A percentile compares a stretch with the other conserved stretches of the same genome.
phyloP scores from a whole-genome alignment of 2,329 filamentous ascomycete species.

The Trichoderma lentiforme region DNA sequence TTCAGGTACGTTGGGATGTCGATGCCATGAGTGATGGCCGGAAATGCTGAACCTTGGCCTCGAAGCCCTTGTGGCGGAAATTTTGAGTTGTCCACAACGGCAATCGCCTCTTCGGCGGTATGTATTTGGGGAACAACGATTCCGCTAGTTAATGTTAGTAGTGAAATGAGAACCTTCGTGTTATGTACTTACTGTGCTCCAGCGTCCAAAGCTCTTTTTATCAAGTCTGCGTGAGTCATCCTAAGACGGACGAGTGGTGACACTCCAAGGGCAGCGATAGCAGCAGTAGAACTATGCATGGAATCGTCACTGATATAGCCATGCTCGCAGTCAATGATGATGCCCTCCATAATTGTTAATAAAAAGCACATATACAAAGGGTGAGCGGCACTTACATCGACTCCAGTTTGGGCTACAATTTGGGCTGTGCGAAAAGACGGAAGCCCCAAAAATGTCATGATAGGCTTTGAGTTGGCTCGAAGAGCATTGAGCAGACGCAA shows the following conservation, averaged over 20 bases:
- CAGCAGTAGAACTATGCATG: not conserved
- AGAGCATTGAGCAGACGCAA: not conserved
- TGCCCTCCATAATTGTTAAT: not conserved
- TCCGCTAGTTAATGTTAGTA: not conserved
- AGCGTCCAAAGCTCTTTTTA: not conserved
- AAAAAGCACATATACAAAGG: not conserved
- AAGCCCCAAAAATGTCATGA: not conserved
- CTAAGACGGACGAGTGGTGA: not conserved
- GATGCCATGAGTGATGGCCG: not conserved
- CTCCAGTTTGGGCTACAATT: not conserved
- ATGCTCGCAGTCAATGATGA: not conserved
- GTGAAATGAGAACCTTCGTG: not conserved
- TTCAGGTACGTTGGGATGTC: not conserved
- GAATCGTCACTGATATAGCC: not conserved
- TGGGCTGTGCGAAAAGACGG: not conserved
- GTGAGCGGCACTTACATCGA: not conserved
- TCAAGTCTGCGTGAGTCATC: not conserved
- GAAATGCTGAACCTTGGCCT: not conserved
- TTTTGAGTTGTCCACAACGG: not conserved
- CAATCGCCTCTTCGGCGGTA: not conserved
- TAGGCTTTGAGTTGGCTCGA: not conserved
- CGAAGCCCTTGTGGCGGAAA: not conserved
- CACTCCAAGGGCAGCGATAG: not conserved
- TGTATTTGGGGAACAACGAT: not conserved
- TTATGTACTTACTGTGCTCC: not conserved